Base-by-base conservation (phyloP, 192 early-diverging fungal genomes). In the Podila verticillata region DNA sequence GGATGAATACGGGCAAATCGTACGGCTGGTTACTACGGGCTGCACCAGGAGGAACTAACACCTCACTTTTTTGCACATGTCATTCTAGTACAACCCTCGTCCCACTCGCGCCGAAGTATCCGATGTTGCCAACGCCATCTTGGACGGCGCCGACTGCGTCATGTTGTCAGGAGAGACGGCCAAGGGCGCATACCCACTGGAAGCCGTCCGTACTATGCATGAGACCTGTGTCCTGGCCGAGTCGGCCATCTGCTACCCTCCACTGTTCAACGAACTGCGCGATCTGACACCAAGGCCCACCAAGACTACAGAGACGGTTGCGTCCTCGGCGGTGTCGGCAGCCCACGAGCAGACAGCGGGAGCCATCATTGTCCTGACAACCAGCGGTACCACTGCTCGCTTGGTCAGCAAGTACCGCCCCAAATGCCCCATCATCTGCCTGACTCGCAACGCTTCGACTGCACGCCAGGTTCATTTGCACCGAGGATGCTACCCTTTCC, bases 101-200 rank as follows among this genome's bases (percentile, higher is more conserved):
- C 97, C 97, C 7, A 98, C 97, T 44, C 92, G 97, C 69, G 97
- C 97, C 61, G 97, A 98, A 65, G 96, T 95, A 7, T 95, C 93
- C 34, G 96, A 98, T 79, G 96, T 98, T 35, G 96, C 96, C 57
- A 98, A 98, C 81, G 96, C 96, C 39, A 89, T 98, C 29, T 82
- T 96, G 65, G 96, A 97, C 79, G 96, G 96, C 64, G 92, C 93
- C 48, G 96, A 98, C 87, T 95, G 93, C 72, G 96, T 98, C 73
- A 98, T 98, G 96, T 86, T 98, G 65, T 95, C 94, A 51, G 96
- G 96, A 68, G 96, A 98, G 83, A 97, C 95, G 1, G 96, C 96
- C 70, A 97, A 96, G 82, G 96, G 96, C 19, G 67, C 83, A 48
- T 95, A 95, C 83, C 95, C 96, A 26, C 63, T 94, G 63, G 89